Evolutionary conservation across 768 basidiomycete species (phyloP), one percentile per base, ranked within the genome.

Genomic region (Daedalea quercina): DNA sequence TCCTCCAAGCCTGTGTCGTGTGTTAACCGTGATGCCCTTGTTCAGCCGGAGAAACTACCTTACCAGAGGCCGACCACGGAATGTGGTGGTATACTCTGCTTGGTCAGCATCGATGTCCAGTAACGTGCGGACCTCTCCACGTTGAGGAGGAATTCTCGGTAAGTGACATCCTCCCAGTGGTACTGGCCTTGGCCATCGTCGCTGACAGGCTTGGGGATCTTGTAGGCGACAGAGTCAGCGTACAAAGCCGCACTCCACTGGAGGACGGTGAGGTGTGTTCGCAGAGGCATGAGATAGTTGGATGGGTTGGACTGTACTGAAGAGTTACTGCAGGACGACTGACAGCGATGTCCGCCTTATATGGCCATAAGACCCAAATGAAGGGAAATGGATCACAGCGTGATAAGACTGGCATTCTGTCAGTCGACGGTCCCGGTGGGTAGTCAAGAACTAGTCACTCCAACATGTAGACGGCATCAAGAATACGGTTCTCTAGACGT

Each of bases 1-100:
- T 6, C 86, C 87, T 31, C 80, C 73, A 35, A 88, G 71, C 86
- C 87, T 89, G 41, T 47, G 31, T 43, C 41, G 13, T 56, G 25
- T 56, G 40, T 50, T 31, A 43, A 44, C 45, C 25, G 49, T 11
- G 3, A 24, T 15, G 42, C 15, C 9, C 28, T 31, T 25, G 46
- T n/a, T 47, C 24, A 31, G 46, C 46, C n/a, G n/a, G n/a, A 17
- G 47, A 45, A 25, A 43, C 47, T 31, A 41, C 67, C 80, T 49
- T 65, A 86, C 86, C 86, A 87, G 46, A 86, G 65, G 13, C 84
- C 85, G 35, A 89, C 72, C 23, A 87, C 75, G 6, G 85, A 79
- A 44, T 76, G 65, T 42, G 66, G 68, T 33, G 72, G 68, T 43
- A 87, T 69, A 33, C 70, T 71, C 25, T 71, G 66, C 43, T 67